Base-by-base conservation (phyloP, 495 filamentous ascomycete genomes). In the Hyaloscypha hepaticicola region DNA sequence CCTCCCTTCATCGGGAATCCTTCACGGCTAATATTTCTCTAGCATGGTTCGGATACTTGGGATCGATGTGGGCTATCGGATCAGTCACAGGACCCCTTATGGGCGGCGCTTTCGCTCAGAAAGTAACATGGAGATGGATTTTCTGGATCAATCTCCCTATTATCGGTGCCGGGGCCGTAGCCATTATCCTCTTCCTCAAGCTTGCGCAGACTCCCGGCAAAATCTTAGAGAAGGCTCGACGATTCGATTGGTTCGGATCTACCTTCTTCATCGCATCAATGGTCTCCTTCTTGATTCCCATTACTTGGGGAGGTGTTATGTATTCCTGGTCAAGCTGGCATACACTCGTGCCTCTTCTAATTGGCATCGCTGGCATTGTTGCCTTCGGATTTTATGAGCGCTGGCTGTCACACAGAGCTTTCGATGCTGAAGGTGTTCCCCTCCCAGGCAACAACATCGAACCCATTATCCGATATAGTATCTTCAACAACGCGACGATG, bases 31-130 rank as follows among this genome's bases (percentile, higher is more conserved):
- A 66, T 19, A 55, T 50, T 16, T 25, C 21, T 11, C 1, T 25
- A 60, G 74, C 72, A 65, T 79, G 75, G 76, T 68, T 70, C 21
- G 71, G 69, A 33, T 65, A 62, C 38, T 51, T 70, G 21, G 63
- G 77, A 28, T 79, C 73, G 11, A 86, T 86, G 80, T 87, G 86
- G 86, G 81, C 84, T 34, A 55, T 92, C 22, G 90, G 89, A 0
- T 86, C 83, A 0, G 87, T 90, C 0, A 77, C 78, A 3, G 89
- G 90, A 1, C 90, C 90, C 3, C 74, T 92, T 45, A 74, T 91
- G 11, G 89, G 87, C 38, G 88, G 88, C 22, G 87, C 80, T 0
- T 90, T 91, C 64, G 78, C 88, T 2, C 76, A 91, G 64, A 81
- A 84, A 29, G 85, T 83, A 5, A 79, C 77, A 26, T 91, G 88